A percentile compares a stretch with the other conserved stretches of the same genome.
These are phyloP conservation scores for Arctium lappa DNA, from an alignment of 129 eudicot species.

Conservation along the genomic window DNA sequence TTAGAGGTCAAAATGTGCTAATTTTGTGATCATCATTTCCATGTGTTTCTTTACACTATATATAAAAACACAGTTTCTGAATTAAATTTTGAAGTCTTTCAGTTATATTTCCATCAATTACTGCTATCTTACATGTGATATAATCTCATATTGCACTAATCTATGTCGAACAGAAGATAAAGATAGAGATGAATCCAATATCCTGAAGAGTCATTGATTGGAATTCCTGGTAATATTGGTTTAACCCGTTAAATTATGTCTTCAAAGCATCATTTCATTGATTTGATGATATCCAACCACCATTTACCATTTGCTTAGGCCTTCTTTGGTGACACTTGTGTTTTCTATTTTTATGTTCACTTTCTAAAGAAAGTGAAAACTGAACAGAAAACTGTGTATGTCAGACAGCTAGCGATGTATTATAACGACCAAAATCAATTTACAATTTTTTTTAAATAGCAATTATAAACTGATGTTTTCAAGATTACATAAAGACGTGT, in stretches of 20 bases:
- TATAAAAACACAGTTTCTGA: not conserved
- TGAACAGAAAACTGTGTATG: not conserved
- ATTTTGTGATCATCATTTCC: not conserved
- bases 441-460: not conserved
- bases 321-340: too few relatives aligned
- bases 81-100: not conserved
- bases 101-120: not conserved
- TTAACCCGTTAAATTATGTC: not conserved
- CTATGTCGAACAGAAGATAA: constrained; percentile 48
- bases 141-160: constrained; percentile 3
- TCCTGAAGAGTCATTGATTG: constrained; percentile 70
- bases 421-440: not conserved
- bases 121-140: not conserved
- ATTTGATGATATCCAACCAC: too few relatives aligned
- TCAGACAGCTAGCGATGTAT: too few relatives aligned
- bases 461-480: not conserved
- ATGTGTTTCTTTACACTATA: not conserved
- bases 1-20: not conserved
- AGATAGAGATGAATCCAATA: constrained; percentile 65
- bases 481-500: not conserved
- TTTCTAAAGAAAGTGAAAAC: not conserved
- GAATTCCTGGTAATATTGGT: constrained; percentile 57
- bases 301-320: too few relatives aligned
- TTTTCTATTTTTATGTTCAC: too few relatives aligned
- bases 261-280: too few relatives aligned